A percentile compares a stretch with the other conserved stretches of the same genome.
These are phyloP conservation scores for Diophrys appendiculata DNA, from an alignment of 73 alveolate genomes.

Conservation along the genomic window DNA sequence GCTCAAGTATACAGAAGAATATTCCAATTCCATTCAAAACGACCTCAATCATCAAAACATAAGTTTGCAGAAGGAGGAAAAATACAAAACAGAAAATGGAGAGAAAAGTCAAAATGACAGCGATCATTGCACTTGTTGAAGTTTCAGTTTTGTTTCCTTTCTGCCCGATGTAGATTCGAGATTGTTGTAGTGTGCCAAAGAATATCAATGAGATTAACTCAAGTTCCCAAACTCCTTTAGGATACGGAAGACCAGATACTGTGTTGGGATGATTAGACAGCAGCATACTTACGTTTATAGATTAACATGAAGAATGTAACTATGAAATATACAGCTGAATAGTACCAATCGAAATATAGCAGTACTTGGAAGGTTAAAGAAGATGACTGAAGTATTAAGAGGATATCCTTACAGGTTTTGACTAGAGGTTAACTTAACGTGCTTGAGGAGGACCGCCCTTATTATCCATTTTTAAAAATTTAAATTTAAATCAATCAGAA, in stretches of 20 bases:
- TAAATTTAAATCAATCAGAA: too few species aligned
- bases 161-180: constrained; percentile 22
- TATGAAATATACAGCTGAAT: constrained; percentile 18
- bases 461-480: too few species aligned
- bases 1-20: constrained; percentile 12
- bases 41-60: constrained; percentile 21
- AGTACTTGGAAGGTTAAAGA: constrained; percentile 28
- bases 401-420: too few species aligned
- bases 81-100: constrained; percentile 14
- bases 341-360: constrained; percentile 41
- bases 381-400: too few species aligned
- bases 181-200: constrained; percentile 13
- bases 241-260: constrained; percentile 25
- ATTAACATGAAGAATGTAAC: constrained; percentile 18
- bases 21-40: constrained; percentile 12
- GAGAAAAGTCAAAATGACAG: not conserved
- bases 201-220: constrained; percentile 17
- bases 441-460: too few species aligned
- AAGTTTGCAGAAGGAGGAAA: constrained; percentile 18
- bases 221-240: constrained; percentile 26
- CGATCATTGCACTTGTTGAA: not conserved
- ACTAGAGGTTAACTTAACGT: too few species aligned
- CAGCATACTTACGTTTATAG: too few species aligned
- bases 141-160: constrained; percentile 24
- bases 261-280: too few species aligned